Conservation (phyloP, 495 filamentous ascomycete species). For the Tetracladium setigerum region DNA sequence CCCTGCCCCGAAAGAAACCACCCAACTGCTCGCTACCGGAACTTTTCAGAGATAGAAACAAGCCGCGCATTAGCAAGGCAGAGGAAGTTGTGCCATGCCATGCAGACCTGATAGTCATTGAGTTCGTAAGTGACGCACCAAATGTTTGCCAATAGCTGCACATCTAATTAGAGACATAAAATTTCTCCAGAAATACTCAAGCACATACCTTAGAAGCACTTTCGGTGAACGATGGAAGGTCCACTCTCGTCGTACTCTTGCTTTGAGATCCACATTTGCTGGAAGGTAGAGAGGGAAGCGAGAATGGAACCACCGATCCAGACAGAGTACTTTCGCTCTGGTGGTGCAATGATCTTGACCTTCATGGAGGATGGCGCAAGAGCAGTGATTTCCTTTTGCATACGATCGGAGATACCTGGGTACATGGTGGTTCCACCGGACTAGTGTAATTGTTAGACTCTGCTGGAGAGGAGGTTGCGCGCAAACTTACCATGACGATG, state of each 20-base stretch:
- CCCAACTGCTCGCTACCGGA: constrained; percentile 26
- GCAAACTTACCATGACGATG: constrained; percentile 89
- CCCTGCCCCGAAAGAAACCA: constrained; percentile 18
- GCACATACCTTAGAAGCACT: constrained; percentile 91
- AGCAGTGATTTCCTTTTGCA: constrained; percentile 99
- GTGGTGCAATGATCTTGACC: constrained; percentile 97
- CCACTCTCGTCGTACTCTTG: constrained; percentile 99
- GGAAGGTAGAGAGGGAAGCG: constrained; percentile 98
- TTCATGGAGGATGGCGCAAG: constrained; percentile 98
- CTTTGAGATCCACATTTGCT: constrained; percentile 99
- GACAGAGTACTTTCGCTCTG: constrained; percentile 98
- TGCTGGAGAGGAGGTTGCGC: neutral
- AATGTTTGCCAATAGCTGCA: constrained; percentile 13
- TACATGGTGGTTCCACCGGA: constrained; percentile 99
- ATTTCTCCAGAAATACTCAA: neutral
- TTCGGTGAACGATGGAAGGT: constrained; percentile 99
- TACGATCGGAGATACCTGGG: constrained; percentile 99
- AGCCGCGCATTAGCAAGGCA: constrained; percentile 20
- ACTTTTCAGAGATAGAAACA: constrained; percentile 28
- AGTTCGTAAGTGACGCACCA: constrained; percentile 23
- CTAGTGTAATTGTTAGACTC: constrained; percentile 34
- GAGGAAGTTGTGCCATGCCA: constrained; percentile 8
- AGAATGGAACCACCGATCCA: constrained; percentile 99
- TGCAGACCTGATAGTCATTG: constrained; percentile 26
- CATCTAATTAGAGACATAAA: neutral